These are phyloP conservation scores for Przewalskia tangutica DNA, from an alignment of 257 asterid genomes.

Conservation along the genomic window DNA sequence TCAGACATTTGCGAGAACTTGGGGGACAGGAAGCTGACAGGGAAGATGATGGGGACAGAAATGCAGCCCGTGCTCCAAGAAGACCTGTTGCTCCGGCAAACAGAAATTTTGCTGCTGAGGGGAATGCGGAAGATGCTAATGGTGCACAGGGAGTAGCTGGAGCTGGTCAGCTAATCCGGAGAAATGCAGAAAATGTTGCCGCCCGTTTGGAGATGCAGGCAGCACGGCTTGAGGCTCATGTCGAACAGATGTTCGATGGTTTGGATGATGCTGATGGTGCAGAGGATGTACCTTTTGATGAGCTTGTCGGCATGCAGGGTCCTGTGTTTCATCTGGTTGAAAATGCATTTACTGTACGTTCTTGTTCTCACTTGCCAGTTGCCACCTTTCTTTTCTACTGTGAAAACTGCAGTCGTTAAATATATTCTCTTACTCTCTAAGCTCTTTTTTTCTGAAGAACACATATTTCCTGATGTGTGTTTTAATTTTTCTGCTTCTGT, in stretches of 20 bases:
- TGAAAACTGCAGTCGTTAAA: not conserved
- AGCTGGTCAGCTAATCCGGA: slow-evolving; percentile 77
- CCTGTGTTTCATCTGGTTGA: slow-evolving; percentile 97
- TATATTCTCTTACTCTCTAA: not conserved
- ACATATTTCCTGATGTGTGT: not conserved
- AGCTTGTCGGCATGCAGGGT: slow-evolving; percentile 99
- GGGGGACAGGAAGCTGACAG: slow-evolving; percentile 96
- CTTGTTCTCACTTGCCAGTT: not conserved
- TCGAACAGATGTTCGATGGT: slow-evolving; percentile 99
- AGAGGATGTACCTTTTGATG: slow-evolving; percentile 98
- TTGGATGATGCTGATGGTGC: slow-evolving; percentile 99
- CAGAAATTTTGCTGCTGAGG: slow-evolving; percentile 61
- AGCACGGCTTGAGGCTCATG: slow-evolving; percentile 95
- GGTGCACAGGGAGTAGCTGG: slow-evolving; percentile 88
- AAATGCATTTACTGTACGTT: slow-evolving; percentile 89
- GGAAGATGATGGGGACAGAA: slow-evolving; percentile 89
- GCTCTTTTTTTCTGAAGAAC: not conserved
- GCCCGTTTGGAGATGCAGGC: slow-evolving; percentile 98
- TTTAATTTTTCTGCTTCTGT: not conserved
- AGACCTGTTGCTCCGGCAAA: slow-evolving; percentile 73
- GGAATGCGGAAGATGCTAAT: slow-evolving; percentile 77
- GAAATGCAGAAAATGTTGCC: slow-evolving; percentile 97
- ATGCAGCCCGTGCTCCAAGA: slow-evolving; percentile 89
- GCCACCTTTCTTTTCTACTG: not conserved
- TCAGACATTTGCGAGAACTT: slow-evolving; percentile 79